Base-by-base conservation (phyloP, 208 protist genomes). In the Angomonas deanei region DNA sequence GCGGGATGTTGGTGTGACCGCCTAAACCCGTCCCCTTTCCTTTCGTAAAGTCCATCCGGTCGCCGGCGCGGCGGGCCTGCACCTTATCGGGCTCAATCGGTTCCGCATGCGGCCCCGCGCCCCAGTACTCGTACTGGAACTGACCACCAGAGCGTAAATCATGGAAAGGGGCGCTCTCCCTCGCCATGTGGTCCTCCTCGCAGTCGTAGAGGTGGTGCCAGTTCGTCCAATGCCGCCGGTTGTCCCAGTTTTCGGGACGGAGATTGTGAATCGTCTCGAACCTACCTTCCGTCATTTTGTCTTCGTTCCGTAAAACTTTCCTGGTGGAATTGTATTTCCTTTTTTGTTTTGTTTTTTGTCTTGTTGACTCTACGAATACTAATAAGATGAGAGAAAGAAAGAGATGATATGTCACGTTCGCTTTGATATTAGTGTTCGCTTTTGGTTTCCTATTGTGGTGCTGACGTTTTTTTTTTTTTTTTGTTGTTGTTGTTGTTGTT, bases 141-240 rank as follows among this genome's bases (percentile, higher is more conserved):
- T 93, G 83, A 26, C 90, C 90, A 31, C 86, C 90, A 13, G 86
- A 33, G 70, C 90, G 86, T 27, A 96, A 80, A 60, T 96, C 90
- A 60, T 96, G 86, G 57, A 96, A 93, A 0, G 90, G 90, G 58
- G 72, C 74, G 59, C 90, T 96, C 72, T 96, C 90, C 46, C 90
- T 84, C 17, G 75, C 74, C 42, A 91, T 72, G 69, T 96, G 90
- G 58, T 96, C 86, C 53, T 80, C 74, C 66, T 89, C 85, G 73
- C 85, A 93, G 80, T 91, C 85, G 64, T 93, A 92, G 53, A 92
- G 77, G 66, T 93, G 86, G 68, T 93, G 86, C 85, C 90, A 93
- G 74, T 96, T 92, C 19, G 90, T 90, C 90, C 90, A 96, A 71
- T 93, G 86, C 46, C 86, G 80, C 13, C 90, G 84, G 32, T 81